Evolutionary conservation across 2,329 filamentous ascomycete genomes (phyloP).

Genomic region (Xylaria sp.): DNA sequence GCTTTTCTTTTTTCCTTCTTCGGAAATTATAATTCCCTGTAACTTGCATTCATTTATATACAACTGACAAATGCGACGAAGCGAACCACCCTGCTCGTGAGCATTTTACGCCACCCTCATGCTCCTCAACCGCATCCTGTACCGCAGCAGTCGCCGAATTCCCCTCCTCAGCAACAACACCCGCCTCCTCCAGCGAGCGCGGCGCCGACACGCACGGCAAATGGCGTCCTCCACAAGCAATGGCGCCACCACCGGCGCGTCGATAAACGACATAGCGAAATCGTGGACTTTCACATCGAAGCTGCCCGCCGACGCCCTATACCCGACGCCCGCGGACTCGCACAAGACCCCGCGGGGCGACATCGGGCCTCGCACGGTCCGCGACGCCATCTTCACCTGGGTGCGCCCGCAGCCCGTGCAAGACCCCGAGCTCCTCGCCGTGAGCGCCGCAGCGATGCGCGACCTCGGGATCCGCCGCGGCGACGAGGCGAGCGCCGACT

Average conservation of each 20-base stretch:
- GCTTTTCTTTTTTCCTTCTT: neutral
- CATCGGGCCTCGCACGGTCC: constrained; percentile 82
- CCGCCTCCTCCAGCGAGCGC: constrained; percentile 31
- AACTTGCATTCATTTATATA: neutral
- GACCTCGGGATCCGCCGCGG: constrained; percentile 77
- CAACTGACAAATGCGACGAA: neutral
- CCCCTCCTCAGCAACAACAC: neutral
- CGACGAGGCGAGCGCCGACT: constrained; percentile 74
- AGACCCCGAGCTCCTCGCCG: constrained; percentile 78
- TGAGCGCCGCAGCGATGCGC: constrained; percentile 77
- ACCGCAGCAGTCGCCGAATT: constrained; percentile 36
- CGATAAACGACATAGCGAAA: constrained; percentile 64
- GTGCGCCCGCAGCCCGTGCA: constrained; percentile 78
- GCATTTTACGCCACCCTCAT: constrained; percentile 44
- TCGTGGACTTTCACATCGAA: constrained; percentile 69
- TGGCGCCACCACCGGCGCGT: constrained; percentile 29
- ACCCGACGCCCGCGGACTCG: constrained; percentile 80
- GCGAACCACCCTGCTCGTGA: neutral
- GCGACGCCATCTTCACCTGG: constrained; percentile 85
- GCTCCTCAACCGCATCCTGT: constrained; percentile 43
- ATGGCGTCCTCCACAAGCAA: constrained; percentile 45
- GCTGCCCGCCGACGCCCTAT: constrained; percentile 77
- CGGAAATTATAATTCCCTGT: neutral
- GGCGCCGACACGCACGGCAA: constrained; percentile 26
- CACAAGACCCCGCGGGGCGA: constrained; percentile 79